Percentiles rank a stretch among this genome's conserved stretches.
Evolutionary conservation across 2,329 filamentous ascomycete genomes (phyloP).

Genomic region (Mycosphaerella sp.): DNA sequence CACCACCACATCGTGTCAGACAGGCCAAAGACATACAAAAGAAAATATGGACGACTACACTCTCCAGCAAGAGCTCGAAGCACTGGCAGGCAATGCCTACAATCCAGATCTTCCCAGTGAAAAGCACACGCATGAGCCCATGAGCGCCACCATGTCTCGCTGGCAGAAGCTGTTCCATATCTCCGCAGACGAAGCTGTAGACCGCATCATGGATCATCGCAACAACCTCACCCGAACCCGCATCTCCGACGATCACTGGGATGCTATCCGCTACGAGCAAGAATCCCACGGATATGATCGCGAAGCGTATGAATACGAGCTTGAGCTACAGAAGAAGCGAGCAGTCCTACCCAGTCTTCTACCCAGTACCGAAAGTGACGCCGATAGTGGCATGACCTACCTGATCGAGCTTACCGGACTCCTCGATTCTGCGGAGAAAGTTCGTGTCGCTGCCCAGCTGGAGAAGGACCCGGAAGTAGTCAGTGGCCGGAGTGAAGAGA

Average conservation of each 20-base stretch:
- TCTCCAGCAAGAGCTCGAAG: conserved; percentile 26
- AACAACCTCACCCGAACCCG: conserved; percentile 31
- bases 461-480: conserved; percentile 24
- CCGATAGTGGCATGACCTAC: conserved; percentile 20
- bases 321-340: conserved; percentile 28
- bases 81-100: conserved; percentile 24
- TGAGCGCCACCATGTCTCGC: conserved; percentile 25
- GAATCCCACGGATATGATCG: conserved; percentile 35
- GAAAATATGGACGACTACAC: conserved; percentile 22
- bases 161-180: conserved; percentile 36
- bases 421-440: conserved; percentile 24
- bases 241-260: conserved; percentile 36
- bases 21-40: background rate
- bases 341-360: conserved; percentile 20
- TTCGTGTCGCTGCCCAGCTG: conserved; percentile 26
- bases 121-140: conserved; percentile 18
- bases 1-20: background rate
- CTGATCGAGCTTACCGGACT: conserved; percentile 30
- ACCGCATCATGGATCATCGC: conserved; percentile 33
- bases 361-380: conserved; percentile 17
- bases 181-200: conserved; percentile 28
- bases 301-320: conserved; percentile 38
- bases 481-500: conserved; percentile 25
- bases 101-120: background rate
- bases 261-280: conserved; percentile 27